phyloP scores from a whole-genome alignment of 306 rosid species.

The Begonia loranthoides region DNA sequence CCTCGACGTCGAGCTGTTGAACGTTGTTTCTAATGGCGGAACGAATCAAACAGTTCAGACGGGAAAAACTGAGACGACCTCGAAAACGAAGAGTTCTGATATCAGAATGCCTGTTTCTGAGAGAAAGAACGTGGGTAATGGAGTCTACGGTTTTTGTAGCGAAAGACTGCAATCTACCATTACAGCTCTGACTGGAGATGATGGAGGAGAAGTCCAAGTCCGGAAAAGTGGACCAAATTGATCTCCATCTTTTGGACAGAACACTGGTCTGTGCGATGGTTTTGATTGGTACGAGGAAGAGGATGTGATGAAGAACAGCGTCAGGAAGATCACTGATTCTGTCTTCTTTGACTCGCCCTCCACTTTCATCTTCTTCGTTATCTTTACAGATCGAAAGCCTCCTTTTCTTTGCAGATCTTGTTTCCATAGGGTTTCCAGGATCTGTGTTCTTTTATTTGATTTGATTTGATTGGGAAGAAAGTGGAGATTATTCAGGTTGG shows the following conservation, averaged over 20 bases:
- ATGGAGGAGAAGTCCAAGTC: constrained; percentile 52
- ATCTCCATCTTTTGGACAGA: constrained; percentile 49
- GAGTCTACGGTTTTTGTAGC: constrained; percentile 11
- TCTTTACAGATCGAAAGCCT: constrained; percentile 13
- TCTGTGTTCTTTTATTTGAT: neutral
- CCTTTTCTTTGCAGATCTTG: constrained; percentile 43
- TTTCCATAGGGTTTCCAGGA: constrained; percentile 32
- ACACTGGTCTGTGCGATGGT: constrained; percentile 45
- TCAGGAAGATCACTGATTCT: constrained; percentile 70
- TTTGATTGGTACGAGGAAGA: constrained; percentile 51
- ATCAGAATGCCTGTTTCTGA: constrained; percentile 36
- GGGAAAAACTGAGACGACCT: constrained; percentile 43
- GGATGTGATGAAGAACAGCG: constrained; percentile 45
- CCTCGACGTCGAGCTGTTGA: constrained; percentile 47
- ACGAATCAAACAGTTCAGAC: constrained; percentile 44
- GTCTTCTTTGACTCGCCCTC: constrained; percentile 13
- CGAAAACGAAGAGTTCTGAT: constrained; percentile 45
- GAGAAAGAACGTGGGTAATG: constrained; percentile 35
- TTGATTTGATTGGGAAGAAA: constrained; percentile 4
- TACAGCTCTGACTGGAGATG: constrained; percentile 4
- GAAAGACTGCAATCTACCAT: too few relatives aligned
- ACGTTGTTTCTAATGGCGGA: constrained; percentile 47
- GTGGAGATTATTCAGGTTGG: constrained; percentile 20
- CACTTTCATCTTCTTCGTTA: constrained; percentile 2
- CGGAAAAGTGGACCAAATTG: constrained; percentile 62